Evolutionary conservation across 163 green algal species (phyloP).

Genomic region (Scenedesmus sp.): DNA sequence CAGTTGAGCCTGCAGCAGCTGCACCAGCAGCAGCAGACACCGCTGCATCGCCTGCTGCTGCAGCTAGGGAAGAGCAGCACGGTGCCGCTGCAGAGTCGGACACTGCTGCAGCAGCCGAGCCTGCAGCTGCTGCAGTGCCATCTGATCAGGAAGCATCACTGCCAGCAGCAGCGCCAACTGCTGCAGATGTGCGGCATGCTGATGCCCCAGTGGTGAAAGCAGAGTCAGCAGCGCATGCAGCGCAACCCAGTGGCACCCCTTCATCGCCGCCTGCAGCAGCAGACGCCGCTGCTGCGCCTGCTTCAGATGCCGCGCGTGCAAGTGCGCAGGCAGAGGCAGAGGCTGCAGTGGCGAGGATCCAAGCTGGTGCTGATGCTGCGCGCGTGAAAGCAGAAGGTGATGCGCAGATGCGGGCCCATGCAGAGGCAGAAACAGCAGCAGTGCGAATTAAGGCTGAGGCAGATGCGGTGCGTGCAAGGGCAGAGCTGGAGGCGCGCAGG

Average conservation of each 20-base stretch:
- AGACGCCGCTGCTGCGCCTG: neutral
- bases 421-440: conserved; percentile 19
- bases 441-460: neutral
- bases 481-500: neutral
- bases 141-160: neutral
- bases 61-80: neutral
- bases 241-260: neutral
- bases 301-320: neutral
- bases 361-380: neutral
- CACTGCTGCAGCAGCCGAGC: neutral
- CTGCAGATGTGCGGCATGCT: neutral
- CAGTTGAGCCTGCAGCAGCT: neutral
- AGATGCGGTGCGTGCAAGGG: neutral
- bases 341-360: neutral
- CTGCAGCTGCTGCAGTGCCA: neutral
- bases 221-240: neutral
- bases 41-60: neutral
- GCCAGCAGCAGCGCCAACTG: neutral
- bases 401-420: neutral
- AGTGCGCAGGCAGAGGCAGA: neutral
- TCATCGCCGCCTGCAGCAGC: neutral
- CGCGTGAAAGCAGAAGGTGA: neutral
- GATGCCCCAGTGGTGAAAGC: neutral
- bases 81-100: neutral
- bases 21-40: neutral